Conservation (phyloP, 192 early-diverging fungal species). For the Coemansia sp. region DNA sequence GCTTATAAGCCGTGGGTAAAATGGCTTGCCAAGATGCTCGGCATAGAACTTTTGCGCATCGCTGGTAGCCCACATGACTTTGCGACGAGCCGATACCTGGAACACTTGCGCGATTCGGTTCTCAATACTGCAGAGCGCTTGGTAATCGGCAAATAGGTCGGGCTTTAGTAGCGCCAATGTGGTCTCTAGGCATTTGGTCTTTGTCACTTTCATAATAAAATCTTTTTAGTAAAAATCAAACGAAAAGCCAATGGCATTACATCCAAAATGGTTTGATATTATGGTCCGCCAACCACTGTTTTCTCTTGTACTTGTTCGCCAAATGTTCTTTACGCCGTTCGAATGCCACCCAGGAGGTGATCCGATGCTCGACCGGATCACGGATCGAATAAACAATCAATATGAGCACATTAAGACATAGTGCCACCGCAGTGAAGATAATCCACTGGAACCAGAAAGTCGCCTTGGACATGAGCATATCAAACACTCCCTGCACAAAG, state of each 20-base stretch:
- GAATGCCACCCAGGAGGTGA: constrained; percentile 33
- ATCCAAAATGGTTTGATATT: background rate
- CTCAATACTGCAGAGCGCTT: constrained; percentile 30
- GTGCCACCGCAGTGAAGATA: constrained; percentile 55
- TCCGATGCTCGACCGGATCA: constrained; percentile 34
- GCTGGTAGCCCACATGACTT: constrained; percentile 54
- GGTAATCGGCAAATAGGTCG: constrained; percentile 64
- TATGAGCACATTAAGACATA: constrained; percentile 55
- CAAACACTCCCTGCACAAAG: constrained; percentile 58
- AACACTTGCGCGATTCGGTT: constrained; percentile 48
- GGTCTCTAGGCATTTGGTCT: background rate
- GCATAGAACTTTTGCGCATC: constrained; percentile 65
- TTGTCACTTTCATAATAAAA: background rate
- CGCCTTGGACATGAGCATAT: constrained; percentile 36
- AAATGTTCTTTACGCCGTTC: constrained; percentile 27
- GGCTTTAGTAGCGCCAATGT: constrained; percentile 73
- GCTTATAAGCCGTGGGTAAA: constrained; percentile 64
- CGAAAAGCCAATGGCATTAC: background rate
- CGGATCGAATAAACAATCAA: constrained; percentile 22
- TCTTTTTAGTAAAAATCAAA: background rate
- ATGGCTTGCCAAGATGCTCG: constrained; percentile 66
- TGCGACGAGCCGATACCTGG: constrained; percentile 37
- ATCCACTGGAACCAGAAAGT: constrained; percentile 62
- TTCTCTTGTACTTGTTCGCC: background rate
- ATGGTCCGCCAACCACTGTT: constrained; percentile 9